Percentiles rank a stretch among this genome's conserved stretches.
Evolutionary conservation across 495 filamentous ascomycete genomes (phyloP).

Genomic region (Achaetomiella virescens): DNA sequence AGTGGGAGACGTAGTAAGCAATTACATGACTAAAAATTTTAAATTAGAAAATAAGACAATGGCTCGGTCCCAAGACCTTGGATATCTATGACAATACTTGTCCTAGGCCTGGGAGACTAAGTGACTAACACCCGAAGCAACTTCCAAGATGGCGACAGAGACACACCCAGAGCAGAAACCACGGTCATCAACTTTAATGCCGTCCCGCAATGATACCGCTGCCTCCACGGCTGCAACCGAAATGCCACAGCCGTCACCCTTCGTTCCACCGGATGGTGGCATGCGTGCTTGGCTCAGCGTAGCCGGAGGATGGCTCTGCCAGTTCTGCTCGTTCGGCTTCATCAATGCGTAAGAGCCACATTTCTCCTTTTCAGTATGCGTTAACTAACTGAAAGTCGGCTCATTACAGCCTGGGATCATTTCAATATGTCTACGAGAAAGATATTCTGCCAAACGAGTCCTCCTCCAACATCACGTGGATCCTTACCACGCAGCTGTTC

Average conservation of each 20-base stretch:
- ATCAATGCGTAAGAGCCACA: background rate
- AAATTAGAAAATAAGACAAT: too few species aligned
- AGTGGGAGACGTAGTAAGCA: too few species aligned
- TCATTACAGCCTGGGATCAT: background rate
- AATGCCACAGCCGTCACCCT: background rate
- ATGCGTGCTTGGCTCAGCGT: background rate
- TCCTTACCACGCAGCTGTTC: background rate
- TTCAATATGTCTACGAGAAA: conserved; percentile 3
- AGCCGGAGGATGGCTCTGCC: background rate
- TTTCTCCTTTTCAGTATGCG: too few species aligned
- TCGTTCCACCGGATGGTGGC: background rate
- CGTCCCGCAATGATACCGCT: background rate
- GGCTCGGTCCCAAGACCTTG: too few species aligned
- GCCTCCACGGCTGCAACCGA: background rate
- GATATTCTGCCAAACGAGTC: background rate
- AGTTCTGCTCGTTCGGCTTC: conserved; percentile 1
- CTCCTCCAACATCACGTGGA: background rate
- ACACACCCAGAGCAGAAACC: too few species aligned
- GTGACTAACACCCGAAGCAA: too few species aligned
- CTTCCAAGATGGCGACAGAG: too few species aligned
- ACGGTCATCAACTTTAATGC: too few species aligned
- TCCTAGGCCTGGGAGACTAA: too few species aligned
- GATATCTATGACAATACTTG: too few species aligned
- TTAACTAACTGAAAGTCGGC: background rate
- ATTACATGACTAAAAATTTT: too few species aligned